phyloP scores from a whole-genome alignment of 345 rosid genomes.

The Gossypium australe region DNA sequence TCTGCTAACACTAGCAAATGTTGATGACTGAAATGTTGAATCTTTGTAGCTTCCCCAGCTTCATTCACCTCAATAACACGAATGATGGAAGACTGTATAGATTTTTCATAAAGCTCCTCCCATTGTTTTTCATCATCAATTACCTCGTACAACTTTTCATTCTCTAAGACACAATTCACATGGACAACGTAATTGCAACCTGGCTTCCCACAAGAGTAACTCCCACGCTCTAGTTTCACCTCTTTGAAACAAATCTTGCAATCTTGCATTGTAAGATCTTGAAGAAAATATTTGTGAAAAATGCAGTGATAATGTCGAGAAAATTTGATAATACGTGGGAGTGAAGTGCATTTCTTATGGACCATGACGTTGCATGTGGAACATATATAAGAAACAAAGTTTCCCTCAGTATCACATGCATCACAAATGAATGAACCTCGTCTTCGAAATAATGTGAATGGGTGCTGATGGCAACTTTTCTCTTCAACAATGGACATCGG shows the following conservation, averaged over 20 bases:
- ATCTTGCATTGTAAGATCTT: not conserved
- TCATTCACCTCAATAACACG: not conserved
- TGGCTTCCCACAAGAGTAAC: conserved; percentile 7
- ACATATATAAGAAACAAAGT: conserved; percentile 12
- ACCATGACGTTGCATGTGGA: not conserved
- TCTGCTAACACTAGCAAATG: no score
- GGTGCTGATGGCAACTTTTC: not conserved
- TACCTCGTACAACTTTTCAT: conserved; percentile 1
- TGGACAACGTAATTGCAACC: conserved; percentile 18
- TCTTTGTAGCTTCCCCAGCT: not conserved
- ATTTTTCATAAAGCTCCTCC: not conserved
- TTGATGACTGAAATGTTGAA: no score
- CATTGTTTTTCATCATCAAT: not conserved
- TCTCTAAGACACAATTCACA: conserved; percentile 16
- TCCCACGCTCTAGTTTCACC: conserved; percentile 7
- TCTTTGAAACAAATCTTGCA: not conserved
- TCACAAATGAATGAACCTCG: not conserved
- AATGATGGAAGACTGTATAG: not conserved
- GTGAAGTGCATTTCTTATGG: not conserved
- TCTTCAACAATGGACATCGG: not conserved
- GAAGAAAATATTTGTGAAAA: not conserved
- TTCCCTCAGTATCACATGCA: conserved; percentile 15
- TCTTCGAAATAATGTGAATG: not conserved
- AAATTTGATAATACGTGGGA: not conserved
- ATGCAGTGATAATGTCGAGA: conserved; percentile 1